Conservation (phyloP, 768 basidiomycete species). For the Mycena rebaudengoi region DNA sequence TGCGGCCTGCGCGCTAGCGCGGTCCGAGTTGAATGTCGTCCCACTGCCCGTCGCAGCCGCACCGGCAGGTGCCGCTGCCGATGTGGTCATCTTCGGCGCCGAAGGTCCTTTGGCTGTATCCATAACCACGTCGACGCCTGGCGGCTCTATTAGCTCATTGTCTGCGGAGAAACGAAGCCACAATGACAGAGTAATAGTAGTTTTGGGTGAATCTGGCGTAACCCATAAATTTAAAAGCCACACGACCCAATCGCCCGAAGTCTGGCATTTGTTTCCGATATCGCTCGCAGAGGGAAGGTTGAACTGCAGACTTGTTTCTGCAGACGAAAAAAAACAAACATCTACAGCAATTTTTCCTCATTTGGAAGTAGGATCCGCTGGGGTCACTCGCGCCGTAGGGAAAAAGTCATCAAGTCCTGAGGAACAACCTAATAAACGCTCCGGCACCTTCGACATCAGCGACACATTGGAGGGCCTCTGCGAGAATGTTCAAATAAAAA, state of each 20-base stretch:
- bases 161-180: neutral
- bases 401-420: constrained; percentile 26
- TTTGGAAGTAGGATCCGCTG: constrained; percentile 10
- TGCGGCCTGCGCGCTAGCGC: constrained; percentile 14
- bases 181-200: constrained; percentile 26
- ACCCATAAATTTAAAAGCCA: constrained; percentile 27
- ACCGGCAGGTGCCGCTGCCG: neutral
- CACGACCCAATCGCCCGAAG: constrained; percentile 22
- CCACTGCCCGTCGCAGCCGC: constrained; percentile 3
- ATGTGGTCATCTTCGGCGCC: neutral
- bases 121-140: constrained; percentile 27
- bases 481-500: neutral
- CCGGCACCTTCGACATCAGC: constrained; percentile 16
- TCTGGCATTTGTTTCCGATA: constrained; percentile 25
- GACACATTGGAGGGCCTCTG: constrained; percentile 24
- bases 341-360: neutral
- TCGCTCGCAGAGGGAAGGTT: constrained; percentile 17
- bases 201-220: constrained; percentile 25
- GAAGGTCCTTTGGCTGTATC: constrained; percentile 3
- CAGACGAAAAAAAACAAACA: neutral
- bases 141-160: neutral
- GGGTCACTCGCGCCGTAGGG: constrained; percentile 22
- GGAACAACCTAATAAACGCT: constrained; percentile 13
- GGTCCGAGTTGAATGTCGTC: neutral
- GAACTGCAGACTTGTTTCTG: constrained; percentile 22